These are phyloP conservation scores for Paspalum notatum DNA, from an alignment of 176 grass and related monocot genomes.

Conservation along the genomic window DNA sequence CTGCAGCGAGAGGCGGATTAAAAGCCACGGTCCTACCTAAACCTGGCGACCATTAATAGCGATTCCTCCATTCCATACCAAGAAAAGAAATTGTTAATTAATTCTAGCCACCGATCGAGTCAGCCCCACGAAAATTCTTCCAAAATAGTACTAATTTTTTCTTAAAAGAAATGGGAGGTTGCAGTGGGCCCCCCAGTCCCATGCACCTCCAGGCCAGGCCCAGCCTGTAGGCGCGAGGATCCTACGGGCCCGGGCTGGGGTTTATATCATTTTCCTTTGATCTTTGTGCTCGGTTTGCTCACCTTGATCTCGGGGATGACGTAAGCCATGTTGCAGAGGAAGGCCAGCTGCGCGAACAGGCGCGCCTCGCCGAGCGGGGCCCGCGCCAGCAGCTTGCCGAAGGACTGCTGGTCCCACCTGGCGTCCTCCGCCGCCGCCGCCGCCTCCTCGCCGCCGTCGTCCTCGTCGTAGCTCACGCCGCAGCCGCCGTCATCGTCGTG, in stretches of 20 bases:
- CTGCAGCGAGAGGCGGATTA: conserved; percentile 10
- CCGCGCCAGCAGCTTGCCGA: conserved; percentile 66
- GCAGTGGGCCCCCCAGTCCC: neutral
- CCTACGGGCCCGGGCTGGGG: neutral
- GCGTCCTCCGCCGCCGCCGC: conserved; percentile 38
- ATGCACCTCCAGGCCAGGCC: conserved; percentile 11
- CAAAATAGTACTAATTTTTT: too few relatives aligned
- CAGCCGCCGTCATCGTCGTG: conserved; percentile 51
- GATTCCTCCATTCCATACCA: conserved; percentile 10
- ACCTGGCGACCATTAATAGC: conserved; percentile 41
- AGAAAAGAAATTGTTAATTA: conserved; percentile 23
- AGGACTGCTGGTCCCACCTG: conserved; percentile 77
- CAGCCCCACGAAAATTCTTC: conserved; percentile 19
- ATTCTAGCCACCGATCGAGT: neutral
- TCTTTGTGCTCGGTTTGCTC: too few relatives aligned
- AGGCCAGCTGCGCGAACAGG: conserved; percentile 83
- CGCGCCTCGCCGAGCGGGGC: conserved; percentile 65
- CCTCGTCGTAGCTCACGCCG: conserved; percentile 73
- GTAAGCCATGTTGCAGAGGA: conserved; percentile 98
- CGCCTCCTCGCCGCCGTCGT: conserved; percentile 37
- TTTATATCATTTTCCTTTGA: neutral
- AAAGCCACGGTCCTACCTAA: conserved; percentile 42
- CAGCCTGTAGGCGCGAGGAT: conserved; percentile 55
- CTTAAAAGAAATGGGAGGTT: neutral
- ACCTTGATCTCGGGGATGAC: conserved; percentile 96